These are phyloP conservation scores for Neonectria neomacrospora DNA, from an alignment of 2,329 filamentous ascomycete genomes.

Conservation along the genomic window DNA sequence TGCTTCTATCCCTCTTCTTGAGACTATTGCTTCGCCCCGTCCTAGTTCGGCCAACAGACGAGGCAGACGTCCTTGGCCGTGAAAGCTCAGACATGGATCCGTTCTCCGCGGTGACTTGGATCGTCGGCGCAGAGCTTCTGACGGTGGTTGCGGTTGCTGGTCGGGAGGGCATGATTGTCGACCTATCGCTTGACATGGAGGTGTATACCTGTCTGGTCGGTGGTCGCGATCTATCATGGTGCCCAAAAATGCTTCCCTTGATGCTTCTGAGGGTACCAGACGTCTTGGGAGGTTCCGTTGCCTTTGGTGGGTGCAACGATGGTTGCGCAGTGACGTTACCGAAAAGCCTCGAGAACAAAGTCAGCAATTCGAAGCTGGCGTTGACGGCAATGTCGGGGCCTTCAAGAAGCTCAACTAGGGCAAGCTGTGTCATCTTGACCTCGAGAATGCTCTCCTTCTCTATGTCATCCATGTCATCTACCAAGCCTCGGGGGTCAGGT, in stretches of 20 bases:
- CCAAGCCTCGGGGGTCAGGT: constrained; percentile 59
- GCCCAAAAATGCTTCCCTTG: constrained; percentile 82
- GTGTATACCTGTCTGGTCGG: constrained; percentile 55
- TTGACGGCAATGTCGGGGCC: constrained; percentile 89
- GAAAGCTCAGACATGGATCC: constrained; percentile 53
- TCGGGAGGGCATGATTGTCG: constrained; percentile 43
- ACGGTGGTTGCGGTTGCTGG: constrained; percentile 57
- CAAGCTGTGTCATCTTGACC: constrained; percentile 93
- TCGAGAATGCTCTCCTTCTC: constrained; percentile 92
- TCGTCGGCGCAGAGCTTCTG: constrained; percentile 68
- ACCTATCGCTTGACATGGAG: constrained; percentile 52
- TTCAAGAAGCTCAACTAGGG: constrained; percentile 84
- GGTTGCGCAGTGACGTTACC: constrained; percentile 64
- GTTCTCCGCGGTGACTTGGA: constrained; percentile 79
- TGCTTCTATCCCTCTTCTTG: constrained; percentile 64
- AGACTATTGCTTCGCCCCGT: constrained; percentile 63
- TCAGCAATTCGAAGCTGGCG: constrained; percentile 84
- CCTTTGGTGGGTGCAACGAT: constrained; percentile 51
- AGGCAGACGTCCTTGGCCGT: constrained; percentile 49
- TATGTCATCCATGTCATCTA: constrained; percentile 83
- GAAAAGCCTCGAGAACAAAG: constrained; percentile 84
- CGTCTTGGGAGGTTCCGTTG: constrained; percentile 73
- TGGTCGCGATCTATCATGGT: constrained; percentile 58
- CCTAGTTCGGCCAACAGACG: constrained; percentile 49
- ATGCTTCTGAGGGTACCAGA: constrained; percentile 77